Conservation (phyloP, 2,329 filamentous ascomycete genomes). For the Sclerotinia sclerotiorum region DNA sequence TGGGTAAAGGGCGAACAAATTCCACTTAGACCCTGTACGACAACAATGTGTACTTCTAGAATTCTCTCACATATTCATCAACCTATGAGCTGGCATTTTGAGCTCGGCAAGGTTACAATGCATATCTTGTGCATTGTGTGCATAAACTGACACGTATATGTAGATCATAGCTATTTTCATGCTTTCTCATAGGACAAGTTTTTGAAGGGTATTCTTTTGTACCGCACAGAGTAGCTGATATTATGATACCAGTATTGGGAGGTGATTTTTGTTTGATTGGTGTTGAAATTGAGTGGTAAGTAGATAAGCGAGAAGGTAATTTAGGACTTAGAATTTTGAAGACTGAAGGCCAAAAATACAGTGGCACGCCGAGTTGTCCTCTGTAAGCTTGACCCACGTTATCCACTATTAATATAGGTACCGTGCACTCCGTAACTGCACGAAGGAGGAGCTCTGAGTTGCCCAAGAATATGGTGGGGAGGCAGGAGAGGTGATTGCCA, state of each 20-base stretch:
- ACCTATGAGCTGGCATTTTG: constrained; percentile 21
- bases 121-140: constrained; percentile 21
- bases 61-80: constrained; percentile 5
- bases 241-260: not conserved
- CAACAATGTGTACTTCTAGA: constrained; percentile 13
- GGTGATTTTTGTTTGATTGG: not conserved
- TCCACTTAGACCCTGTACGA: constrained; percentile 9
- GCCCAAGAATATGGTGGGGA: not conserved
- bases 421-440: constrained; percentile 2
- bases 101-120: constrained; percentile 20
- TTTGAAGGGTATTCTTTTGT: not conserved
- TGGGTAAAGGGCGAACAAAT: not conserved
- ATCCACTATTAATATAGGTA: constrained; percentile 6
- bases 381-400: not conserved
- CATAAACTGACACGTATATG: constrained; percentile 22
- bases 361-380: constrained; percentile 7
- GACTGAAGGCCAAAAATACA: not conserved
- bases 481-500: constrained; percentile 20
- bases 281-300: not conserved
- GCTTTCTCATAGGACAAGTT: not conserved
- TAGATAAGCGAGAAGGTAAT: not conserved
- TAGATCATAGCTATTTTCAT: constrained; percentile 6
- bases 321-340: not conserved
- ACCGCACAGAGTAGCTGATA: not conserved
- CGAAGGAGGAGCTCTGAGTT: constrained; percentile 10